These are phyloP conservation scores for Amanita molliuscula DNA, from an alignment of 768 basidiomycete species.

Conservation along the genomic window DNA sequence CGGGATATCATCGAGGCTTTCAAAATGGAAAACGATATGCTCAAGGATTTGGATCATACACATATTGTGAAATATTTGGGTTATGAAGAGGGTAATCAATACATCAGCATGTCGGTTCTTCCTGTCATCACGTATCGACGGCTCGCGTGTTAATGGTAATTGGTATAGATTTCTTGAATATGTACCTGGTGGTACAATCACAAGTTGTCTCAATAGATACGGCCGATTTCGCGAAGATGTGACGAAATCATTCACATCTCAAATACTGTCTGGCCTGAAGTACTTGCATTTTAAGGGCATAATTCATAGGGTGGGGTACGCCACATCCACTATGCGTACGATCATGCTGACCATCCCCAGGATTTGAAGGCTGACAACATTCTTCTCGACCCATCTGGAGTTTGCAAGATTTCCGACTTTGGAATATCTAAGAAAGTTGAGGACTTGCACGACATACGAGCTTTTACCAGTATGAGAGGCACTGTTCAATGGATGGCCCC, in stretches of 20 bases:
- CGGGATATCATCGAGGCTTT: slow-evolving; percentile 67
- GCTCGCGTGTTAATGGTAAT: neutral
- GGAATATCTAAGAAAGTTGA: slow-evolving; percentile 91
- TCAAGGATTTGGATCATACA: slow-evolving; percentile 82
- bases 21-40: slow-evolving; percentile 76
- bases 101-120: slow-evolving; percentile 65
- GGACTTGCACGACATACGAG: slow-evolving; percentile 47
- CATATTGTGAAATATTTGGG: slow-evolving; percentile 92
- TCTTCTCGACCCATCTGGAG: slow-evolving; percentile 72
- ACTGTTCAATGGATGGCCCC: slow-evolving; percentile 97
- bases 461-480: slow-evolving; percentile 74
- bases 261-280: slow-evolving; percentile 78
- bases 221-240: slow-evolving; percentile 80
- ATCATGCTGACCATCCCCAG: slow-evolving; percentile 22
- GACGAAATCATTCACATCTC: slow-evolving; percentile 74
- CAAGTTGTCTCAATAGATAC: slow-evolving; percentile 63
- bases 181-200: slow-evolving; percentile 90
- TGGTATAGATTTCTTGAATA: slow-evolving; percentile 81
- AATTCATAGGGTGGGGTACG: slow-evolving; percentile 58
- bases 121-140: neutral
- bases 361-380: slow-evolving; percentile 95
- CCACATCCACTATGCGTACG: neutral
- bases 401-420: slow-evolving; percentile 94
- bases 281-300: slow-evolving; percentile 84
- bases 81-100: slow-evolving; percentile 64